Base-by-base conservation (phyloP, 2,329 filamentous ascomycete genomes). In the Neoarthrinium moseri region DNA sequence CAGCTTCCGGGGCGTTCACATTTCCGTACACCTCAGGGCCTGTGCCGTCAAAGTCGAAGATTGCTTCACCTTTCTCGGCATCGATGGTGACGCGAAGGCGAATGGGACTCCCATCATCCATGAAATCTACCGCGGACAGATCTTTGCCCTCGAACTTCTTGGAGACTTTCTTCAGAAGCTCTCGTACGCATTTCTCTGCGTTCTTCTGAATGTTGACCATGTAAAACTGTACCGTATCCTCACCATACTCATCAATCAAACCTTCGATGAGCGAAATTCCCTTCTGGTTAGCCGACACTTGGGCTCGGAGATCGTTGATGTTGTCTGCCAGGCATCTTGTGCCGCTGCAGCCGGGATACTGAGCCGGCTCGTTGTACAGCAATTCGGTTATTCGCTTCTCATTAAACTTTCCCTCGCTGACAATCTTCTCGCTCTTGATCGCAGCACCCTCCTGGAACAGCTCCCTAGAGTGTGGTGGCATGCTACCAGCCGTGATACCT, bases 91-190 rank as follows among this genome's bases (percentile, higher is more conserved):
- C 74, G 50, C 83, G 85, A 4, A 91, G 73, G 36, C 76, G 72
- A 54, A 91, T 90, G 0, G 86, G 86, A 6, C 78, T 84, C 8
- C 87, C 87, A 53, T 91, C 87, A 56, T 91, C 87, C 87, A 91
- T 90, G 65, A 81, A 87, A 56, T 91, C 87, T 8, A 82, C 71
- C 0, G 87, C 84, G 11, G 79, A 78, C 3, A 91, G 71, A 38
- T 87, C 81, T 48, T 82, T 76, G 1, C 84, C 84, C 56, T 81
- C 75, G 54, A 89, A 89, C 20, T 81, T 74, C 58, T 80, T 79
- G 59, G 81, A 74, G 3, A 89, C 81, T 7, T 80, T 72, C 56
- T 86, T 89, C 30, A 91, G 71, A 3, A 91, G 73, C 39, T 78
- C 80, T 38, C 84, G 75, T 1, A 91, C 87, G 32, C 81, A 84